Conservation (phyloP, 202 grass and related monocot species). For the Bolboschoenoplectus hybrid region DNA sequence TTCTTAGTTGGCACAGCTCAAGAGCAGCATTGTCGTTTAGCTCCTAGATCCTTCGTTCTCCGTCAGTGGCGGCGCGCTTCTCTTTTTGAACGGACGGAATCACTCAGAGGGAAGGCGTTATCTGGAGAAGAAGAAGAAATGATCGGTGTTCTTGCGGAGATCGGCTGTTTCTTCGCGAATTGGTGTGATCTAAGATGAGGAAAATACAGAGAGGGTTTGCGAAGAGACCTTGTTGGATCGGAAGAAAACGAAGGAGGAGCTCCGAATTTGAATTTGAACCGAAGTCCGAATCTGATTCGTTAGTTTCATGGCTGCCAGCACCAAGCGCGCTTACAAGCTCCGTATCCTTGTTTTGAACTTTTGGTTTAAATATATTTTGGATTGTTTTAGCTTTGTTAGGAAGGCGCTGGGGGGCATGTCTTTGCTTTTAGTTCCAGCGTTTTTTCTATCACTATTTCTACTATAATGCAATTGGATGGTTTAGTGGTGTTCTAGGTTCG, state of each 20-base stretch:
- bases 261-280: conserved; percentile 26
- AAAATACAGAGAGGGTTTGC: conserved; percentile 21
- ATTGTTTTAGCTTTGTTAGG: conserved; percentile 18
- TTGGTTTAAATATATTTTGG: conserved; percentile 1
- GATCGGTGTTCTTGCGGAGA: conserved; percentile 50
- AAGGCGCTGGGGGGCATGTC: conserved; percentile 27
- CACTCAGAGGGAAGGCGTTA: not conserved
- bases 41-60: conserved; percentile 40
- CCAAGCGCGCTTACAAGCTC: conserved; percentile 99
- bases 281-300: not conserved
- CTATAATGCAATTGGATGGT: not conserved
- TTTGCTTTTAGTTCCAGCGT: conserved; percentile 18
- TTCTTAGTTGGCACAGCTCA: conserved; percentile 49
- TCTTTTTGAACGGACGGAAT: conserved; percentile 11
- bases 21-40: conserved; percentile 30
- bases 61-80: conserved; percentile 35
- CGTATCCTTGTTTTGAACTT: conserved; percentile 71
- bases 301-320: conserved; percentile 76
- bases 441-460: conserved; percentile 8
- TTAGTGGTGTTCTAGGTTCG: not conserved
- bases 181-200: conserved; percentile 85
- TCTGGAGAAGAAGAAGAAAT: conserved; percentile 29
- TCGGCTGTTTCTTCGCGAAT: conserved; percentile 36
- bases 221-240: conserved; percentile 28
- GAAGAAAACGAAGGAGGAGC: conserved; percentile 33